Base-by-base conservation (phyloP, 805 yeast species). In the Vanderwaltozyma verrucispora region DNA sequence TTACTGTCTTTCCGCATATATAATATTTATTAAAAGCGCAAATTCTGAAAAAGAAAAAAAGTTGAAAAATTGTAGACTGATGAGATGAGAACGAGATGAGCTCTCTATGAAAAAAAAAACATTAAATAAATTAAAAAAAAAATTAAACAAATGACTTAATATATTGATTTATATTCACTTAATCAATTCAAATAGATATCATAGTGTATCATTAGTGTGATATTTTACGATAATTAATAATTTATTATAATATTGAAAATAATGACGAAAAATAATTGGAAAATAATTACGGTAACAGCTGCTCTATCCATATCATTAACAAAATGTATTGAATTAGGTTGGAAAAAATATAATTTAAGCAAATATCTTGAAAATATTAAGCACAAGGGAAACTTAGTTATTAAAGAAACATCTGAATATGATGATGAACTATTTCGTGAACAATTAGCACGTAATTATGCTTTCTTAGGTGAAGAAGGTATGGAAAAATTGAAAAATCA, bases 391-490 rank as follows among this genome's bases (percentile, higher is more conserved):
- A 17, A 28, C 8, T 18, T 5, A 13, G 13, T 17, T 9, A 18
- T 17, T 9, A 29, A 44, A 21, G 21, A 26, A 14, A 26, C 44
- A 12, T 35, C 24, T 9, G 44, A 48, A 14, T 67, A 74, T 45
- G 74, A 72, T 38, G 92, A 82, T 49, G 82, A 75, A 36, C 72
- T 92, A 44, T 79, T 86, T 35, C 74, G 81, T 40, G 98, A 92
- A 62, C 97, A 92, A 56, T 72, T 89, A 28, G 95, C 97, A 0
- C 68, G 98, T 44, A 92, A 89, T 64, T 81, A 84, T 55, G 96
- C 95, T 1, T 92, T 92, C 55, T 67, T 92, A 20, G 86, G 95
- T 11, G 84, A 82, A 36, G 82, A 79, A 16, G 97, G 96, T 1
- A 77, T 87, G 74, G 59, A 62, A 15, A 75, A 74, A 41, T 73